Base-by-base conservation (phyloP, 352 stramenopile species). In the Globisporangium canariense region DNA sequence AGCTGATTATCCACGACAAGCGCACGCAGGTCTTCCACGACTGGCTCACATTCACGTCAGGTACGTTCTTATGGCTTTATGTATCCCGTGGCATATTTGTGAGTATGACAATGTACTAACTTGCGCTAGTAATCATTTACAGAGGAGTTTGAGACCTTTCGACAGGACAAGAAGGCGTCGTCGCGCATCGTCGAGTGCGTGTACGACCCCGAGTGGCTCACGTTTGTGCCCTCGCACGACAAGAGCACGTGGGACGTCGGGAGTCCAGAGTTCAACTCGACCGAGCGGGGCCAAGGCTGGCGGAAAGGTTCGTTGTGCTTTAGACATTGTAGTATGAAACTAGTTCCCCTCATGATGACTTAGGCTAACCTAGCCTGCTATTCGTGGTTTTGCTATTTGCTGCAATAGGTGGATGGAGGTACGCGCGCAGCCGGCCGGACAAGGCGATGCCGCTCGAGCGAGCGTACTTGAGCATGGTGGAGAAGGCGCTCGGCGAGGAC, bases 1-100 rank as follows among this genome's bases (percentile, higher is more conserved):
- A 96, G 68, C 69, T 96, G 34, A 75, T 93, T 59, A 73, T 93
- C 20, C 87, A 90, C 71, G 85, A 96, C 56, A 96, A 94, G 55
- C 79, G 86, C 47, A 93, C 86, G 55, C 84, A 87, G 43, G 68
- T 91, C 32, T 96, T 94, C 63, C 85, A 94, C 58, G 87, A 96
- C 70, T 96, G 87, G 87, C 85, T 96, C 70, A 93, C 85, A 10
- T 89, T 96, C 66, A 65, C 85, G n/a, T 63, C 75, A 68, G 83
- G 83, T 92, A 72, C 13, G 32, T 46, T 45, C n/a, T 28, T 30
- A 16, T 51, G 22, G 36, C 36, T 41, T 41, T 8, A 5, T 43
- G 30, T 14, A 20, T 2, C n/a, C 32, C 10, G 10, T 54, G 28
- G 47, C 13, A 4, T 32, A 16, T 56, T 20, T 60, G 16, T 30